phyloP scores from a whole-genome alignment of 768 basidiomycete genomes.

The Grammothele lineata region DNA sequence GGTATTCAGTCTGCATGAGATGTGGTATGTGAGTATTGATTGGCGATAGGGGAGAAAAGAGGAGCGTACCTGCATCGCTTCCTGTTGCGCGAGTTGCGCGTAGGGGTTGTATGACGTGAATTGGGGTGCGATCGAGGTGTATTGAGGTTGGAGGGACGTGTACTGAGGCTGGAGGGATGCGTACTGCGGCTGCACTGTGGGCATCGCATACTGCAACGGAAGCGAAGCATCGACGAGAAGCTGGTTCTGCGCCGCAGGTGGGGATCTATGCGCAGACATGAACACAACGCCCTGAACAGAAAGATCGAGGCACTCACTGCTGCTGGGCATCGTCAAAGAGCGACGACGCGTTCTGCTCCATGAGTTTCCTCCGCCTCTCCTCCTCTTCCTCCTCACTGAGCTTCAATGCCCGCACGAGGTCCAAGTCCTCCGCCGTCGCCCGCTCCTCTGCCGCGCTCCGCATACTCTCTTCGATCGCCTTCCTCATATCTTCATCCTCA shows the following conservation, averaged over 20 bases:
- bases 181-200: constrained; percentile 14
- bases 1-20: constrained; percentile 3
- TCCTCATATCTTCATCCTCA: constrained; percentile 77
- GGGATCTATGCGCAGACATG: constrained; percentile 6
- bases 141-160: constrained; percentile 19
- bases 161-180: constrained; percentile 19
- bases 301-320: constrained; percentile 21
- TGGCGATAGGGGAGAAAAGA: too few species aligned
- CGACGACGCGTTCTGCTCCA: constrained; percentile 63
- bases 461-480: constrained; percentile 84
- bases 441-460: constrained; percentile 56
- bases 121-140: constrained; percentile 59
- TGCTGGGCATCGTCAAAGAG: constrained; percentile 84
- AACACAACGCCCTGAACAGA: neutral
- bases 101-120: constrained; percentile 92
- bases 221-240: constrained; percentile 20
- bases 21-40: constrained; percentile 33
- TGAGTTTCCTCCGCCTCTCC: constrained; percentile 59
- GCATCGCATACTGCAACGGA: constrained; percentile 20
- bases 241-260: constrained; percentile 1
- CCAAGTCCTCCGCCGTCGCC: constrained; percentile 61
- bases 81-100: constrained; percentile 84
- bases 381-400: constrained; percentile 91
- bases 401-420: constrained; percentile 72
- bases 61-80: constrained; percentile 55